Base-by-base conservation (phyloP, 352 stramenopile genomes). In the Phytophthora foliorum region DNA sequence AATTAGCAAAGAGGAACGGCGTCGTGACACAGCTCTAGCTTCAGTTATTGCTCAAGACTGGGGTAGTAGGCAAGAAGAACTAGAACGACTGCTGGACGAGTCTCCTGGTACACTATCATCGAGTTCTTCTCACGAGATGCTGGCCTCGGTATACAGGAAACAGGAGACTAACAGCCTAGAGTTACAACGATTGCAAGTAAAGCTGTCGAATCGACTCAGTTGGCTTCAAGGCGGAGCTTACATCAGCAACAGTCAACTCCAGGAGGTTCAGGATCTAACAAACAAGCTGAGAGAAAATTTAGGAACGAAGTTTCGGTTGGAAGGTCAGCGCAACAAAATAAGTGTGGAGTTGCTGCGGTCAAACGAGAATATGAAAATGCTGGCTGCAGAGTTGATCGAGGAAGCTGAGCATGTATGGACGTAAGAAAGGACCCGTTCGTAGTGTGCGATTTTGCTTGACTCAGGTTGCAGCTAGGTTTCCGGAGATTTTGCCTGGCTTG, bases 21-120 rank as follows among this genome's bases (percentile, higher is more conserved):
- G 54, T 11, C 41, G 54, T 21, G 54, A 61, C 11, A 16, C 39
- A 13, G 25, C 41, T 19, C 25, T 60, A 6, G 53, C 38, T 29
- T 9, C 53, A 10, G 24, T 60, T n/a, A 19, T 60, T 3, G 38
- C 39, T 6, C 24, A 60, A 16, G 36, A 50, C 13, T 60, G 53
- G 53, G 39, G 16, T 6, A 22, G 9, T 6, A 38, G n/a, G 29
- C 49, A 29, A 41, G 21, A 60, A 17, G 53, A 51, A 27, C 38
- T 60, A 14, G 24, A 60, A 24, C 11, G 10, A 25, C 3, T 38
- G 4, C 2, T 50, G 5, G 27, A 42, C 6, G n/a, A 39, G 17
- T 50, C 22, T 29, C 14, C 14, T 24, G 25, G 10, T 24, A 32
- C 32, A 46, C 5, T 6, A 32, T 31, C 9, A 22, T 16, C 19